Conservation (phyloP, 768 basidiomycete species). For the Lactarius vividus region DNA sequence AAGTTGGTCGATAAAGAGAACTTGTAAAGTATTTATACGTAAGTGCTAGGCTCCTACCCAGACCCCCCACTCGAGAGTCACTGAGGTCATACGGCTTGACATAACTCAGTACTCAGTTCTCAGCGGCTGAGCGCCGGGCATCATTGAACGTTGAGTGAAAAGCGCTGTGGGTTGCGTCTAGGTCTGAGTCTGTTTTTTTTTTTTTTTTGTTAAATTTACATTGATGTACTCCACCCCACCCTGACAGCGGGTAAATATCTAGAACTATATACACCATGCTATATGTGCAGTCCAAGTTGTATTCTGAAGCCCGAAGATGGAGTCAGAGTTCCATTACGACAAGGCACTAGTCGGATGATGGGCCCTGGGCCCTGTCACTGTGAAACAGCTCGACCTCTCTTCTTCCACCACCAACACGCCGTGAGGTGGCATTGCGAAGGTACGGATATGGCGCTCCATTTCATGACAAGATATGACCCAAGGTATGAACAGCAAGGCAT, state of each 20-base stretch:
- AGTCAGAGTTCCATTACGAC: not conserved
- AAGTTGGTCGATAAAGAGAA: not conserved
- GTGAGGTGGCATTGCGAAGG: not conserved
- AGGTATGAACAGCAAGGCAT: not conserved
- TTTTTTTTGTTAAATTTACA: not conserved
- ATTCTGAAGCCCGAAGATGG: too few relatives aligned
- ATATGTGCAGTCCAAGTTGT: not conserved
- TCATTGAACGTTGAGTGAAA: too few relatives aligned
- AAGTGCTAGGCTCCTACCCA: not conserved
- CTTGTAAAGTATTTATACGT: not conserved
- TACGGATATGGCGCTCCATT: not conserved
- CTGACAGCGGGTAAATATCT: too few relatives aligned
- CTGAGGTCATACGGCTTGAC: not conserved
- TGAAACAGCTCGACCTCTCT: not conserved
- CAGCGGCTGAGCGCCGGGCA: not conserved
- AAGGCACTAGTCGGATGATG: not conserved
- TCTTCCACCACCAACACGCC: not conserved
- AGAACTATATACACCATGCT: not conserved
- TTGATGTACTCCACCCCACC: too few relatives aligned
- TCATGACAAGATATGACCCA: not conserved
- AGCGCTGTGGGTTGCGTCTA: not conserved
- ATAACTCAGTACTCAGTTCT: not conserved
- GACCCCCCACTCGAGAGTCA: not conserved
- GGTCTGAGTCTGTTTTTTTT: not conserved
- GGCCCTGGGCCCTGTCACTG: not conserved